Percentiles rank a stretch among this genome's conserved stretches.
phyloP scores from a whole-genome alignment of 805 yeast genomes.

The Komagataella pseudopastoris region DNA sequence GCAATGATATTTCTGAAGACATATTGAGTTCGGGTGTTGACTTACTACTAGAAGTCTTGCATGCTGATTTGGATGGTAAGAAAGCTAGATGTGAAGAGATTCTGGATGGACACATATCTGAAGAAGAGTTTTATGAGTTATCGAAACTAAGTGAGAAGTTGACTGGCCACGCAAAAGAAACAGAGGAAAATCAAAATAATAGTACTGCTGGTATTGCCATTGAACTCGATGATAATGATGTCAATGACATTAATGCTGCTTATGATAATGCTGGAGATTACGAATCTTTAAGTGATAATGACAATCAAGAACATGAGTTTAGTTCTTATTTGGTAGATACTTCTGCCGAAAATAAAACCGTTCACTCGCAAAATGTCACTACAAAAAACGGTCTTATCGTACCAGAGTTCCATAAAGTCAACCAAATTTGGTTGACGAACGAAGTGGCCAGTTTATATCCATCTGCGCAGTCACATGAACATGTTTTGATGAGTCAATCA shows the following conservation, averaged over 20 bases:
- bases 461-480: neutral
- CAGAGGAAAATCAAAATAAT: constrained; percentile 13
- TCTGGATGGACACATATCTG: constrained; percentile 26
- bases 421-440: neutral
- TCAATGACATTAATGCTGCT: constrained; percentile 7
- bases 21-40: constrained; percentile 63
- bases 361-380: neutral
- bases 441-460: neutral
- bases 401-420: neutral
- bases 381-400: neutral
- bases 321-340: neutral
- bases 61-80: constrained; percentile 25
- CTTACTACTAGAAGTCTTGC: constrained; percentile 39
- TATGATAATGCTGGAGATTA: constrained; percentile 17
- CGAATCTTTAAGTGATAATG: constrained; percentile 10
- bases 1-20: constrained; percentile 66
- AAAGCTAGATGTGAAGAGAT: constrained; percentile 38
- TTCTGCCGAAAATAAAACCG: constrained; percentile 2
- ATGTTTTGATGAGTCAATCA: neutral
- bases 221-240: constrained; percentile 23
- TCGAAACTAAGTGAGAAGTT: constrained; percentile 29
- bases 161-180: constrained; percentile 28
- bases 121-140: constrained; percentile 32
- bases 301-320: constrained; percentile 8
- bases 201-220: constrained; percentile 27